A percentile compares a stretch with the other conserved stretches of the same genome.
Evolutionary conservation across 2,329 filamentous ascomycete genomes (phyloP).

Genomic region (Chaetothyriales sp.): DNA sequence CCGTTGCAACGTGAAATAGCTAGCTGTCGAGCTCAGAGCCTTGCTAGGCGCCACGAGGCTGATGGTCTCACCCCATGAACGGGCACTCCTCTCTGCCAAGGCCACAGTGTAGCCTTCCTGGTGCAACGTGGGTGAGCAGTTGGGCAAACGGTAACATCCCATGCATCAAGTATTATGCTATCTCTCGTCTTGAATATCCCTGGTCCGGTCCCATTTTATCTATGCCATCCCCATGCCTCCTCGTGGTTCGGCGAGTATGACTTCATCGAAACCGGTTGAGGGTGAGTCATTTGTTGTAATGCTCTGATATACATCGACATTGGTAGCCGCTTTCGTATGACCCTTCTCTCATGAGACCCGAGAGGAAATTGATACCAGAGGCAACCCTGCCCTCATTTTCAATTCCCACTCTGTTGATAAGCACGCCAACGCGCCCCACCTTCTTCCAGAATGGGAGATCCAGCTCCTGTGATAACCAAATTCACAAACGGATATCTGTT

Average conservation of each 20-base stretch:
- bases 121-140: not conserved
- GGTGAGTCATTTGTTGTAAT: not conserved
- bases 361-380: not conserved
- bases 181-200: no score
- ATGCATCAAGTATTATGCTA: no score
- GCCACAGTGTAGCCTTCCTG: not conserved
- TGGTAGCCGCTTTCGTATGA: not conserved
- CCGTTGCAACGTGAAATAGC: not conserved
- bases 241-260: not conserved
- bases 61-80: not conserved
- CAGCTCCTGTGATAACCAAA: slow-evolving; percentile 46
- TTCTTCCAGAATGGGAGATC: not conserved
- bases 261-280: not conserved
- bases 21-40: not conserved
- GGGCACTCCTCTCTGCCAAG: not conserved
- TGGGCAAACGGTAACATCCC: not conserved
- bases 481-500: slow-evolving; percentile 79
- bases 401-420: not conserved
- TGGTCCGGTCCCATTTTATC: not conserved
- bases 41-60: not conserved
- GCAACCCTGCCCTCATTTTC: not conserved
- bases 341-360: not conserved
- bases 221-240: not conserved
- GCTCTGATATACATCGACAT: not conserved
- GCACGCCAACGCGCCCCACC: not conserved